These are phyloP conservation scores for Saccharomycopsis crataegensis DNA, from an alignment of 1,139 yeast species.

Conservation along the genomic window DNA sequence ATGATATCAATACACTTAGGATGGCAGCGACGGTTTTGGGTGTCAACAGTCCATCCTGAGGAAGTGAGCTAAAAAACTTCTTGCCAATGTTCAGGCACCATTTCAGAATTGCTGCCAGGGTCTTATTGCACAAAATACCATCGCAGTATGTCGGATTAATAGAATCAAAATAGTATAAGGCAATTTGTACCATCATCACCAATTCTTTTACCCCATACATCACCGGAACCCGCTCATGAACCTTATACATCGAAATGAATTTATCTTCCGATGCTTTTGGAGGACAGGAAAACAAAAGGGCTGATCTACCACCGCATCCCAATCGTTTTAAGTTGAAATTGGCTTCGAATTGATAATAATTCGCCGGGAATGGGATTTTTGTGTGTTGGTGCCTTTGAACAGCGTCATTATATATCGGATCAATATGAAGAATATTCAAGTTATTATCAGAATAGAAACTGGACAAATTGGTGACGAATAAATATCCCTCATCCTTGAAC, in stretches of 20 bases:
- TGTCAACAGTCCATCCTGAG: conserved; percentile 48
- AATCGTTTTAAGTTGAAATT: conserved; percentile 72
- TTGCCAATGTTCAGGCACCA: conserved; percentile 86
- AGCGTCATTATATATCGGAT: conserved; percentile 5
- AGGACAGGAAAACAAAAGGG: conserved; percentile 58
- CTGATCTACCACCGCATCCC: conserved; percentile 81
- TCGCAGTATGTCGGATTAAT: conserved; percentile 67
- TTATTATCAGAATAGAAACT: conserved; percentile 72
- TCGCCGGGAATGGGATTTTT: conserved; percentile 13
- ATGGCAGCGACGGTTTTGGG: conserved; percentile 55
- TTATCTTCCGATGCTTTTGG: conserved; percentile 78
- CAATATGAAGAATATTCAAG: conserved; percentile 29
- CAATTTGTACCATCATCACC: conserved; percentile 65
- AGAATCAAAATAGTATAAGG: conserved; percentile 70
- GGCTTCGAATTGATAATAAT: conserved; percentile 40
- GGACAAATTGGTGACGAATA: conserved; percentile 76
- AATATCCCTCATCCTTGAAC: conserved; percentile 42
- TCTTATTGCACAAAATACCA: conserved; percentile 73
- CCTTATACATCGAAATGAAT: conserved; percentile 67
- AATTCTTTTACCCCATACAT: conserved; percentile 68
- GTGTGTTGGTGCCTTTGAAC: not conserved
- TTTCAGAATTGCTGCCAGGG: conserved; percentile 58
- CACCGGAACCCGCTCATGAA: conserved; percentile 41
- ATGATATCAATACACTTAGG: conserved; percentile 21
- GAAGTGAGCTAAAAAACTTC: conserved; percentile 45